Percentiles rank a stretch among this genome's conserved stretches.
Conservation (phyloP, 495 filamentous ascomycete genomes). For the Talaromyces wortmannii region DNA sequence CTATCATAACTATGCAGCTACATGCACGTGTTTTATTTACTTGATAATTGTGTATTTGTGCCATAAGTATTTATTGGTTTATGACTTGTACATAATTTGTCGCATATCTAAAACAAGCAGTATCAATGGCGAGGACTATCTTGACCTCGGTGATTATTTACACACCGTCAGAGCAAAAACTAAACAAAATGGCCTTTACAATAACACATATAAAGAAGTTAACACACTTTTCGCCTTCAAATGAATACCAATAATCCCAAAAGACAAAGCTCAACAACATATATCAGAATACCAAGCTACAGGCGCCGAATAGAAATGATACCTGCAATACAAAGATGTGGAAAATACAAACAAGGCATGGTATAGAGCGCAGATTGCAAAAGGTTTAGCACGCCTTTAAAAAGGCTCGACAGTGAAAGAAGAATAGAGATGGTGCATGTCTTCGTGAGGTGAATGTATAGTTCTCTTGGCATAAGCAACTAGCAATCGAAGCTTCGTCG, state of each 20-base stretch:
- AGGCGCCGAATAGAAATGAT: neutral
- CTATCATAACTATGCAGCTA: neutral
- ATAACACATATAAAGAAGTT: neutral
- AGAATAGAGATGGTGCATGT: constrained; percentile 1
- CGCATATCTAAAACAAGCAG: neutral
- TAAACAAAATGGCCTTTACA: constrained; percentile 4
- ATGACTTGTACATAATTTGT: neutral
- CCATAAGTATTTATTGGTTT: neutral
- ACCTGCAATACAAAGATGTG: neutral
- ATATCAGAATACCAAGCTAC: neutral
- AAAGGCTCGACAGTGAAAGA: neutral
- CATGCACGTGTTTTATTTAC: too few species aligned
- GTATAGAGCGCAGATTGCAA: neutral
- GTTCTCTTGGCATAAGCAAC: neutral
- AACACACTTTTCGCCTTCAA: neutral
- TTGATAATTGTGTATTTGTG: too few species aligned
- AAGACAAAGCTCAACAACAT: neutral
- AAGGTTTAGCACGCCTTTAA: neutral
- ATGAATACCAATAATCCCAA: neutral
- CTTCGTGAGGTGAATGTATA: neutral
- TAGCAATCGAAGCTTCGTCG: too few species aligned
- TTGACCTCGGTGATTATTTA: constrained; percentile 7
- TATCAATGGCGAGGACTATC: neutral
- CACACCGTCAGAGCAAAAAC: constrained; percentile 8
- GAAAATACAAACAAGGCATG: neutral